Percentiles rank a stretch among this genome's conserved stretches.
Conservation (phyloP, 2,329 filamentous ascomycete genomes). For the Daldinia eschscholtzii region DNA sequence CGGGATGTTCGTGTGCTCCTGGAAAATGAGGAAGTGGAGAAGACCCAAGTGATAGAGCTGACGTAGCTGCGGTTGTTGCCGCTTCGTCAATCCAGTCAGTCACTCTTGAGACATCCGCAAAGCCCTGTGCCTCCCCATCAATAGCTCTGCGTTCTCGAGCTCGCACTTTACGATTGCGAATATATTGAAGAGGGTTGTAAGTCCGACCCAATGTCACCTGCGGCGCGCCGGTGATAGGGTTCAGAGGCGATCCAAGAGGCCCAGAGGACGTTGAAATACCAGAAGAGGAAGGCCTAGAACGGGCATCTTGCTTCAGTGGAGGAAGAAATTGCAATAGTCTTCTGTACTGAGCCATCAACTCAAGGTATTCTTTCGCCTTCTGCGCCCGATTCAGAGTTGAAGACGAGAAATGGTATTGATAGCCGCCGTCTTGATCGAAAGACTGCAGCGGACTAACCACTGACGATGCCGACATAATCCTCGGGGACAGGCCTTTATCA, state of each 20-base stretch:
- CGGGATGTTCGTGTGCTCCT: conserved; percentile 59
- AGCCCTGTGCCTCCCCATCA: conserved; percentile 80
- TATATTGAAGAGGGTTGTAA: conserved; percentile 93
- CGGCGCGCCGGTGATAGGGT: conserved; percentile 50
- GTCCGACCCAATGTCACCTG: conserved; percentile 68
- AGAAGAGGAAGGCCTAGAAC: conserved; percentile 54
- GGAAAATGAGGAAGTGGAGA: conserved; percentile 61
- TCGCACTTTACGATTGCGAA: conserved; percentile 89
- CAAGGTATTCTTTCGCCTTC: conserved; percentile 86
- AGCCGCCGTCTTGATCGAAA: conserved; percentile 64
- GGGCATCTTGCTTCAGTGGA: conserved; percentile 69
- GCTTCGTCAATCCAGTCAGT: conserved; percentile 82
- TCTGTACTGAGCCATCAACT: conserved; percentile 87
- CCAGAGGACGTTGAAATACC: conserved; percentile 59
- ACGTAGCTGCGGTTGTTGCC: conserved; percentile 60
- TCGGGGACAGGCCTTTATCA: conserved; percentile 57
- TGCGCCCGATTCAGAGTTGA: conserved; percentile 86
- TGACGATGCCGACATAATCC: conserved; percentile 57
- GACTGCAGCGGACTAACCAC: conserved; percentile 62
- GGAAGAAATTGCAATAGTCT: conserved; percentile 83
- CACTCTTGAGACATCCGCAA: conserved; percentile 78
- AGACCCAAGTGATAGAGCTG: conserved; percentile 52
- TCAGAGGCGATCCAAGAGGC: conserved; percentile 47
- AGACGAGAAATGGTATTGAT: conserved; percentile 77
- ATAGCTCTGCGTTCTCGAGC: conserved; percentile 81